Base-by-base conservation (phyloP, 208 protist species). In the Tritrichomonas foetus region DNA sequence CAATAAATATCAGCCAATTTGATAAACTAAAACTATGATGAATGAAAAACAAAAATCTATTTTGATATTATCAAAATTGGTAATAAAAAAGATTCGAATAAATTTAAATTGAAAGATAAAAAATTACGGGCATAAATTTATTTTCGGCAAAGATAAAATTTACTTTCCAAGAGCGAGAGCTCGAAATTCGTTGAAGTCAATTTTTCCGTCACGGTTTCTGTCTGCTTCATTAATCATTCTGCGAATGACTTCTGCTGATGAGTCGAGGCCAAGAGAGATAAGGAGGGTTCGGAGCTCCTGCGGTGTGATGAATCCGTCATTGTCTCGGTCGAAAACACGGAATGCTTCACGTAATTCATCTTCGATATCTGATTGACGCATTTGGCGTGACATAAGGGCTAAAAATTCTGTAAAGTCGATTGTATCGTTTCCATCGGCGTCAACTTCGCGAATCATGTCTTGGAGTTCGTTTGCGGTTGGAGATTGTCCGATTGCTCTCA, bases 371-470 rank as follows among this genome's bases (percentile, higher is more conserved):
- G 94, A 96, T 55, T 96, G 95, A 93, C 96, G 95, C 95, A 96
- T 96, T 93, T 96, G 96, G 49, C 95, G 93, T 47, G 96, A 95
- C 95, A 96, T 96, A 53, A 96, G 84, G 33, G 95, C 96, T 61
- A 96, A 92, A 92, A 96, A 96, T 94, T 99, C 98, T 14, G 97
- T 97, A 95, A 99, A 99, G 95, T 99, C 98, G 94, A 99, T 99
- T 36, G 98, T 98, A 47, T 98, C 98, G 96, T 99, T 99, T 55
- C 97, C 97, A 95, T 99, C 98, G 2, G 98, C 95, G 95, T 99
- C 98, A 0, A 98, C 98, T 94, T 99, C 98, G 57, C 97, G 96
- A 84, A 99, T 97, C 97, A 99, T 99, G 57, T 97, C 95, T 78
- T 98, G 96, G 57, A 99, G 95, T 95, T 99, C 98, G 69, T 66